These are phyloP conservation scores for Xerocomus subilludens DNA, from an alignment of 1,284 basidiomycete species.

Conservation along the genomic window DNA sequence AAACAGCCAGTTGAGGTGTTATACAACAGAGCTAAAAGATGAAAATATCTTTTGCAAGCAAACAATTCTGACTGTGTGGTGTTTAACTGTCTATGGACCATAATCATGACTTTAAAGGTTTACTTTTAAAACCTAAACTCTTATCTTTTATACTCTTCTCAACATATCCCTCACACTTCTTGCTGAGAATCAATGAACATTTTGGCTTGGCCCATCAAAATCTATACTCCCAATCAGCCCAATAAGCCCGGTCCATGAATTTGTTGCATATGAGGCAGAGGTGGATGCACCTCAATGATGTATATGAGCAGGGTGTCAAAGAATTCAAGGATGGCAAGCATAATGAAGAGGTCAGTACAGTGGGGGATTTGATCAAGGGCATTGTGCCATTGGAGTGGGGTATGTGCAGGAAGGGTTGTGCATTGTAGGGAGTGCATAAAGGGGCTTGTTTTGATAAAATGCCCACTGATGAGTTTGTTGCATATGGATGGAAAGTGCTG, in stretches of 20 bases:
- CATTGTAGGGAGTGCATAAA: slow-evolving; percentile 75
- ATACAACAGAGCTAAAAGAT: no score
- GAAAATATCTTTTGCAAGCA: no score
- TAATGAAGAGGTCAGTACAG: slow-evolving; percentile 74
- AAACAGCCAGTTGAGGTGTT: no score
- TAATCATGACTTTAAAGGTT: no score
- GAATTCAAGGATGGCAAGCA: slow-evolving; percentile 96
- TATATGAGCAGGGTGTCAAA: slow-evolving; percentile 97
- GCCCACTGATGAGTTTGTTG: slow-evolving; percentile 64
- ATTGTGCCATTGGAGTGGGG: slow-evolving; percentile 78
- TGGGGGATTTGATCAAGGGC: slow-evolving; percentile 73
- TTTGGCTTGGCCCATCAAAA: no score
- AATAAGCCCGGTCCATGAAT: background rate
- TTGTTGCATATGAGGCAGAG: background rate
- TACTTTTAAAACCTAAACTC: no score
- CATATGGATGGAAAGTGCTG: slow-evolving; percentile 61
- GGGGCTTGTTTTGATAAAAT: slow-evolving; percentile 85
- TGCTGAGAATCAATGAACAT: no score
- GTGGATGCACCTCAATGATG: slow-evolving; percentile 76
- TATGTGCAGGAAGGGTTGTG: slow-evolving; percentile 60
- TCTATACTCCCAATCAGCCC: no score
- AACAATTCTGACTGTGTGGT: no score
- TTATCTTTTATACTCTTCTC: no score
- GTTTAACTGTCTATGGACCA: no score
- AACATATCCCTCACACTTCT: no score